Evolutionary conservation across 108 stramenopile genomes (phyloP).

Genomic region (Chaetoceros muelleri): DNA sequence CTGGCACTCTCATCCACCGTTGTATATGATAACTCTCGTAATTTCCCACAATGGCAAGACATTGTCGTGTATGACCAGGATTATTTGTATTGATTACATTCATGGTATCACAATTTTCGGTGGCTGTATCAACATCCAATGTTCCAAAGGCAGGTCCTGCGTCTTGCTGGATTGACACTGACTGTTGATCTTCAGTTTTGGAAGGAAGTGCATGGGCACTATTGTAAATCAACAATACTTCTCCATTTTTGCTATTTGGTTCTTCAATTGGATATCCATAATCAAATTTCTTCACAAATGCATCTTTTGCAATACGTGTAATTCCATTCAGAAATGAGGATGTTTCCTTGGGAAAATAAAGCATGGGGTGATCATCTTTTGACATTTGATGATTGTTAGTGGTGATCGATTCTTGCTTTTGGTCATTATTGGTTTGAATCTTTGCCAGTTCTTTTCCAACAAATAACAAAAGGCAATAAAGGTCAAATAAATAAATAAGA

Average conservation of each 20-base stretch:
- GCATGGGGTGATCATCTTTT: too few relatives aligned
- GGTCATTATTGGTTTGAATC: too few relatives aligned
- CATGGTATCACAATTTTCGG: constrained; percentile 52
- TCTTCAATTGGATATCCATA: constrained; percentile 47
- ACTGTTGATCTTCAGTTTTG: background rate
- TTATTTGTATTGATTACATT: constrained; percentile 45
- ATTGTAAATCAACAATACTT: constrained; percentile 58
- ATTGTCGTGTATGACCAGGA: constrained; percentile 26
- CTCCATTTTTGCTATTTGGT: constrained; percentile 29
- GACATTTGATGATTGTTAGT: too few relatives aligned
- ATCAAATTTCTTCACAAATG: constrained; percentile 40
- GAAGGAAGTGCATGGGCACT: constrained; percentile 26
- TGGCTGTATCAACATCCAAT: constrained; percentile 29
- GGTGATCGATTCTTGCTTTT: too few relatives aligned
- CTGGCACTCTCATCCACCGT: constrained; percentile 38
- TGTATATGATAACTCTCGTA: constrained; percentile 55
- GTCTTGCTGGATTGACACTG: constrained; percentile 16
- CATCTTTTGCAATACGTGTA: constrained; percentile 25
- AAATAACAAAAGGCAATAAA: too few relatives aligned
- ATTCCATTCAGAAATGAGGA: constrained; percentile 29
- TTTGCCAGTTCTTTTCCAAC: too few relatives aligned
- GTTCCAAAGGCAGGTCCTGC: constrained; percentile 20
- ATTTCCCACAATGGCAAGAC: constrained; percentile 40
- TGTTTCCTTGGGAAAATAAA: constrained; percentile 24
- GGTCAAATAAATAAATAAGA: too few relatives aligned